Evolutionary conservation across 768 basidiomycete species (phyloP), one percentile per base, ranked within the genome.

Genomic region (Mycena alexandri): DNA sequence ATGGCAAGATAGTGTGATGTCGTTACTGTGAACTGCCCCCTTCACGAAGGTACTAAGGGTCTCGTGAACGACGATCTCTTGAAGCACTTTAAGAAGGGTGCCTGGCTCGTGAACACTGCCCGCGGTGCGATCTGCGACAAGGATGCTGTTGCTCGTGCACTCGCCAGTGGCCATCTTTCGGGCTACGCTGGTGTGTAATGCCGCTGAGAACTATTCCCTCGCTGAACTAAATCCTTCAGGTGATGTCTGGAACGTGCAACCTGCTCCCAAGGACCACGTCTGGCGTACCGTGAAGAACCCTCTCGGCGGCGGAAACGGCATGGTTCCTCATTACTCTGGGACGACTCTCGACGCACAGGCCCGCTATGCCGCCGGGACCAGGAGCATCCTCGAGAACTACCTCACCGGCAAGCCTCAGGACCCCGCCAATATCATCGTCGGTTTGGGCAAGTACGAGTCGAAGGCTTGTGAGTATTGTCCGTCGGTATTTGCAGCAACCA

Each of bases 21-120:
- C 66, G 83, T 95, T 63, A 93, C 93, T n/a, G 87, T 96, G 78
- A 95, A 95, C 83, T 91, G 90, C 78, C 93, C 93, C 42, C 85
- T 96, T 34, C 94, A 96, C 82, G 94, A 95, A 76, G 89, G 89
- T 29, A 95, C 95, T 44, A 83, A 83, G 47, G 92, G 91, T 24
- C 87, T 96, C 52, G 84, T 96, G 75, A 93, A 95, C 82, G 84
- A 86, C 44, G 93, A 95, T 43, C 89, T 94, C 44, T 83, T 96
- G 72, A 86, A 86, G 78, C 92, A 93, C 81, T 92, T 96, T 87
- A 97, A 97, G 86, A 91, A 92, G 77, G 95, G 94, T 54, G 87
- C 94, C 17, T 95, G 92, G 92, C 88, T 96, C 73, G 91, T 97
- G 75, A 97, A 97, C 87, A 95, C 94, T 33, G 93, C 94, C 57